Evolutionary conservation across 2,329 filamentous ascomycete genomes (phyloP).

Genomic region (Davidsoniella australis): DNA sequence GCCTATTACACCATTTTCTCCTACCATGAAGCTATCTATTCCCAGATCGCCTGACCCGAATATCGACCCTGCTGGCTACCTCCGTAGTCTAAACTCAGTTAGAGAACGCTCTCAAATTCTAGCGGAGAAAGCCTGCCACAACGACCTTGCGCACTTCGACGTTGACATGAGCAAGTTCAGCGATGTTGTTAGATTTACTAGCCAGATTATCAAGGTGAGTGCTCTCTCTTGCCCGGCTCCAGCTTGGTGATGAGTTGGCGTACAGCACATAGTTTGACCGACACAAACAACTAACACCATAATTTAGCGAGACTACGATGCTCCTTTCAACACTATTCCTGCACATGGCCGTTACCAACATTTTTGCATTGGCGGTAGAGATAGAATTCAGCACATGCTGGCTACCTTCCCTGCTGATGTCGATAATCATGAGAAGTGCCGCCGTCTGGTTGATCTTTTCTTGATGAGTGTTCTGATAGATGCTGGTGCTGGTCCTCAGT

Average conservation of each 20-base stretch:
- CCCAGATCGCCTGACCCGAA: conserved; percentile 75
- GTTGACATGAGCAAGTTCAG: conserved; percentile 73
- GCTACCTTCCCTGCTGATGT: conserved; percentile 50
- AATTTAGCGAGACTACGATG: conserved; percentile 35
- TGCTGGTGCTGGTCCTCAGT: conserved; percentile 74
- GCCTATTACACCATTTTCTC: conserved; percentile 35
- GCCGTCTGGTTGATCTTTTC: conserved; percentile 62
- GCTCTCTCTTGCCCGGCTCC: not conserved
- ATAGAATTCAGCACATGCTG: conserved; percentile 54
- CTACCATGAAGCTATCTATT: conserved; percentile 54
- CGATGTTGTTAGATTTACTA: conserved; percentile 71
- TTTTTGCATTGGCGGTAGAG: conserved; percentile 63
- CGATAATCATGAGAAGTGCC: conserved; percentile 56
- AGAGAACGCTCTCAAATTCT: conserved; percentile 62
- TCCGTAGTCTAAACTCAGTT: conserved; percentile 77
- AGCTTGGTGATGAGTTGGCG: no score
- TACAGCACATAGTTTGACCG: no score
- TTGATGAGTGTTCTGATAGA: conserved; percentile 67
- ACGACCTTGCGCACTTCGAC: conserved; percentile 70
- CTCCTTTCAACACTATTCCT: conserved; percentile 49
- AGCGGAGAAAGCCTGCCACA: conserved; percentile 57
- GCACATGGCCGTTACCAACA: conserved; percentile 77
- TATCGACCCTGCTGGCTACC: conserved; percentile 75
- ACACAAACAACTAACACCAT: not conserved
- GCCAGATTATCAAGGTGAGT: conserved; percentile 83